A percentile compares a stretch with the other conserved stretches of the same genome.
Evolutionary conservation across 1,284 basidiomycete genomes (phyloP).

Genomic region (Rhodotorula sp.): DNA sequence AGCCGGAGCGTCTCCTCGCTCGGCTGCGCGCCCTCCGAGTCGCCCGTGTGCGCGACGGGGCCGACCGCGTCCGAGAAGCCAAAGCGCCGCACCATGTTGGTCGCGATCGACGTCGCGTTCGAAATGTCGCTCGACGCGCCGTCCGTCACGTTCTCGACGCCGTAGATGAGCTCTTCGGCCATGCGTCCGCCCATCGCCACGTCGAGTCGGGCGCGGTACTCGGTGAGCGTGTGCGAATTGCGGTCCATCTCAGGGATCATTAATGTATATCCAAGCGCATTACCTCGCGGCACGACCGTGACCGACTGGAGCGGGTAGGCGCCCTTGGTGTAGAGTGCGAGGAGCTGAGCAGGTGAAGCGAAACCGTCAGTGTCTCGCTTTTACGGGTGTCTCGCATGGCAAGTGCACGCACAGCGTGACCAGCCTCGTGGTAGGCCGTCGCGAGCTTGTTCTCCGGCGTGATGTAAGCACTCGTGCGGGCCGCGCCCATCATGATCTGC

Average conservation of each 20-base stretch:
- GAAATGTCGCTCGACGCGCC: conserved; percentile 76
- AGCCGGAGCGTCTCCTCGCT: conserved; percentile 40
- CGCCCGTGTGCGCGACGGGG: conserved; percentile 39
- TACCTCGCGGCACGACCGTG: conserved; percentile 90
- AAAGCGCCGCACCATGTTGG: conserved; percentile 83
- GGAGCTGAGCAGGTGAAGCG: conserved; percentile 54
- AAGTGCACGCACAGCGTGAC: conserved; percentile 63
- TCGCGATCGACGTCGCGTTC: conserved; percentile 74
- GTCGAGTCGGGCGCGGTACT: conserved; percentile 36
- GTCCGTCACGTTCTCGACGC: conserved; percentile 73
- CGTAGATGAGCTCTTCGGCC: conserved; percentile 89
- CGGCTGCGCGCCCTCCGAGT: conserved; percentile 37
- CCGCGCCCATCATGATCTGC: conserved; percentile 88
- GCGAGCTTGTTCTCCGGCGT: conserved; percentile 71
- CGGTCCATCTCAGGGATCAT: conserved; percentile 79
- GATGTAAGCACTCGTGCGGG: conserved; percentile 82
- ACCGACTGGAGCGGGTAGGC: conserved; percentile 86
- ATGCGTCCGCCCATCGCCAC: conserved; percentile 64
- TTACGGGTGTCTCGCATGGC: background rate
- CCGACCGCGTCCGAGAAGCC: conserved; percentile 66
- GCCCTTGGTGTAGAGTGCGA: conserved; percentile 85
- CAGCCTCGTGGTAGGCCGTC: conserved; percentile 95
- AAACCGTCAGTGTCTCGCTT: background rate
- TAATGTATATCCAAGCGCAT: conserved; percentile 84
- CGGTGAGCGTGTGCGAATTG: conserved; percentile 50